Evolutionary conservation across 2,329 filamentous ascomycete species (phyloP).

Genomic region (Camillea tinctor): DNA sequence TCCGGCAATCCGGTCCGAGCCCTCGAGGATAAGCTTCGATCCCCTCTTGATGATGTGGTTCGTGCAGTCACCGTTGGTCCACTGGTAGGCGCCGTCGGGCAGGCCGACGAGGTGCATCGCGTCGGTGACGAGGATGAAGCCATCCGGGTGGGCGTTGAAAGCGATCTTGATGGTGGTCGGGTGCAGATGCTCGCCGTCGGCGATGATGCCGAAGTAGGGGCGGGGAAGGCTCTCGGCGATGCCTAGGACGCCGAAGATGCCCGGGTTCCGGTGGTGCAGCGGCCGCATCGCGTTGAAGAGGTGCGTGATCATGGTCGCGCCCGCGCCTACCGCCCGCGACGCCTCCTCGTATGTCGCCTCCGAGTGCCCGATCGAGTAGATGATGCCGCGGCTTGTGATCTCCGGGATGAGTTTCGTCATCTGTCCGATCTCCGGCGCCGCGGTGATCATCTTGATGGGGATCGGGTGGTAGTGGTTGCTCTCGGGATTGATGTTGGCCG

Average conservation of each 20-base stretch:
- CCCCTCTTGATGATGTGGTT: constrained; percentile 69
- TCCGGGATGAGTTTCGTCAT: constrained; percentile 69
- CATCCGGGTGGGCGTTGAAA: constrained; percentile 79
- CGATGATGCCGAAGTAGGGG: constrained; percentile 86
- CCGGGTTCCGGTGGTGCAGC: constrained; percentile 86
- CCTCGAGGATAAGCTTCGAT: constrained; percentile 70
- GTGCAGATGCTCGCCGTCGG: constrained; percentile 87
- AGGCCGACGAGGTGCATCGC: constrained; percentile 86
- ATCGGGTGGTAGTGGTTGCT: constrained; percentile 36
- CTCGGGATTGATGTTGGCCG: constrained; percentile 57
- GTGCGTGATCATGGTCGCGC: constrained; percentile 87
- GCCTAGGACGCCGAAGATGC: constrained; percentile 83
- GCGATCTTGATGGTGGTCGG: constrained; percentile 87
- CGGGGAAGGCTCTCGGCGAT: constrained; percentile 55
- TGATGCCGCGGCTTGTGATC: constrained; percentile 63
- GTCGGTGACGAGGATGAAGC: constrained; percentile 87
- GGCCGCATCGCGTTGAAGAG: constrained; percentile 93
- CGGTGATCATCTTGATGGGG: constrained; percentile 76
- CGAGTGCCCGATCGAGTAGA: constrained; percentile 81
- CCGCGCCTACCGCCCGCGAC: constrained; percentile 65
- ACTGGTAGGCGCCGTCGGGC: constrained; percentile 79
- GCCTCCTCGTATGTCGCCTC: constrained; percentile 85
- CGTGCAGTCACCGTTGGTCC: constrained; percentile 69
- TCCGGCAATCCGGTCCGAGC: constrained; percentile 75
- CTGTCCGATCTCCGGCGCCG: constrained; percentile 75